Percentiles rank a stretch among this genome's conserved stretches.
Conservation (phyloP, 257 asterid species). For the Cinchona pubescens region DNA sequence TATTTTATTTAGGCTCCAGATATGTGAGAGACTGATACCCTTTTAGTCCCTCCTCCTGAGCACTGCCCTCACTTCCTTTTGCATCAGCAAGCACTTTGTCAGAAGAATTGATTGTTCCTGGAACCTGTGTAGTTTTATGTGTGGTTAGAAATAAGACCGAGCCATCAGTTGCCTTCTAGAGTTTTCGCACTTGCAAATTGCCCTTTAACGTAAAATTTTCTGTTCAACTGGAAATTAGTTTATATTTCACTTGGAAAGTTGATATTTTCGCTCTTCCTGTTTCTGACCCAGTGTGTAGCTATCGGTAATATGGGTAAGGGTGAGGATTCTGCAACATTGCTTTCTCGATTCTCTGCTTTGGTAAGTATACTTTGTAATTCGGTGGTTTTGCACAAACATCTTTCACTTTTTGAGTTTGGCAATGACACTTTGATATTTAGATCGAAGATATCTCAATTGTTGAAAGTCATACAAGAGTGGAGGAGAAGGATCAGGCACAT, state of each 20-base stretch:
- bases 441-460: slow-evolving; percentile 56
- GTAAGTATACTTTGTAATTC: slow-evolving; percentile 33
- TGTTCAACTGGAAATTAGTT: neutral
- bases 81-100: neutral
- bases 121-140: neutral
- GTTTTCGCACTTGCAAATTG: neutral
- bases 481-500: slow-evolving; percentile 58
- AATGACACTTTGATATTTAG: slow-evolving; percentile 26
- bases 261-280: neutral
- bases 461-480: slow-evolving; percentile 58
- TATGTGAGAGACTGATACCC: neutral
- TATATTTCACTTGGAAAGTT: neutral
- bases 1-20: neutral
- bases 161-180: neutral
- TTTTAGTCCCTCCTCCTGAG: neutral
- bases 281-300: slow-evolving; percentile 54
- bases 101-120: neutral
- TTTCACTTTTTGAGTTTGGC: neutral
- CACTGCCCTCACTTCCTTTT: neutral
- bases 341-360: slow-evolving; percentile 66
- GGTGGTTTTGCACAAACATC: neutral
- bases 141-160: neutral
- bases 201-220: neutral
- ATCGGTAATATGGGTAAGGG: slow-evolving; percentile 27
- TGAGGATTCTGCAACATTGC: slow-evolving; percentile 42